A percentile compares a stretch with the other conserved stretches of the same genome.
Evolutionary conservation across 371 early-diverging fungal genomes (phyloP).

Genomic region (Ordospora colligata): DNA sequence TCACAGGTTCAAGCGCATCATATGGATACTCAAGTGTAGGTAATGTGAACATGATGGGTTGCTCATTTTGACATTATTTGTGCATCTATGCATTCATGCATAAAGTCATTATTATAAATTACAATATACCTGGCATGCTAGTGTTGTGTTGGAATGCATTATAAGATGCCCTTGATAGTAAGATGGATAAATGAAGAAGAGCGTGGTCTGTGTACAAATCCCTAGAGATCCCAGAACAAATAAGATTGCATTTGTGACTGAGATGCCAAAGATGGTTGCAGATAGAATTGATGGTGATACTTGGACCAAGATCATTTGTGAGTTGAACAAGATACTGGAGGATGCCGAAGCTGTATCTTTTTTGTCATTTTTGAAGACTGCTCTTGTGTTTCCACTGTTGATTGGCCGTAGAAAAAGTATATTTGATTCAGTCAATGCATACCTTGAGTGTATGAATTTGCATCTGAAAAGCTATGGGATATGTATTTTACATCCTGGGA

Average conservation of each 20-base stretch:
- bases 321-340: neutral
- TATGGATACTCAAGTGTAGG: slow-evolving; percentile 53
- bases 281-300: neutral
- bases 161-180: too few species aligned
- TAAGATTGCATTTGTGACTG: neutral
- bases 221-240: slow-evolving; percentile 1
- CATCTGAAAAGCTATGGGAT: neutral
- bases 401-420: neutral
- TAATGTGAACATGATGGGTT: slow-evolving; percentile 18
- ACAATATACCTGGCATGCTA: too few species aligned
- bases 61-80: neutral
- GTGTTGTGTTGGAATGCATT: too few species aligned
- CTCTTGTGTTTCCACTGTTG: neutral
- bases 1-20: slow-evolving; percentile 49
- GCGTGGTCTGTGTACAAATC: neutral
- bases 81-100: too few species aligned
- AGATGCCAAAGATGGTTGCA: neutral
- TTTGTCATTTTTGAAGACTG: neutral
- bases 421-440: neutral
- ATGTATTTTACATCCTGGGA: neutral
- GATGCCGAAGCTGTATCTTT: neutral
- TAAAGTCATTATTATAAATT: too few species aligned
- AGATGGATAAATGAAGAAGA: neutral
- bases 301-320: neutral
- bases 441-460: neutral